Evolutionary conservation across 2,329 filamentous ascomycete genomes (phyloP).

Genomic region (Exophiala xenobiotica): DNA sequence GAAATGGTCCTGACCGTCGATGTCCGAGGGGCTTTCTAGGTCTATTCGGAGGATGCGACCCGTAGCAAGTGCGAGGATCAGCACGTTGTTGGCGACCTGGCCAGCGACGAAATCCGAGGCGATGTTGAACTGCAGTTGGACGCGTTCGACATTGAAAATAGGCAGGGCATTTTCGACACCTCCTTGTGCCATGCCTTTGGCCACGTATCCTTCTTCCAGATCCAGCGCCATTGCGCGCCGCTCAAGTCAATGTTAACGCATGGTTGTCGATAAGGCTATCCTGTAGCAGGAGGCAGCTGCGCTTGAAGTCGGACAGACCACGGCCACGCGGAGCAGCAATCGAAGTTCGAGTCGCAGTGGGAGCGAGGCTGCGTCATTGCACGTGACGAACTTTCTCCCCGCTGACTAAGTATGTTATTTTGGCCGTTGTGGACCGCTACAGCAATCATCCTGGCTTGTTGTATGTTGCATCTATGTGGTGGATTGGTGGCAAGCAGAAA

Average conservation of each 20-base stretch:
- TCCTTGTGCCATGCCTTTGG: constrained; percentile 62
- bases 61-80: constrained; percentile 87
- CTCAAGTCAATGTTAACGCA: constrained; percentile 11
- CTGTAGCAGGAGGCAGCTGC: neutral
- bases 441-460: too few relatives aligned
- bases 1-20: constrained; percentile 68
- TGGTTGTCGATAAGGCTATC: neutral
- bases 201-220: constrained; percentile 68
- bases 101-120: constrained; percentile 94
- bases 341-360: neutral
- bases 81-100: constrained; percentile 95
- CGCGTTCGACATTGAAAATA: constrained; percentile 91
- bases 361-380: neutral
- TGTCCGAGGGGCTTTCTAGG: constrained; percentile 87
- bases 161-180: constrained; percentile 65
- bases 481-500: too few relatives aligned
- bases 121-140: constrained; percentile 90
- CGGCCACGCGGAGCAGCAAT: neutral
- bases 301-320: neutral
- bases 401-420: neutral
- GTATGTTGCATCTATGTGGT: too few relatives aligned
- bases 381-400: neutral
- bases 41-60: constrained; percentile 93
- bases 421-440: too few relatives aligned
- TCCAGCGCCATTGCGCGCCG: constrained; percentile 66